phyloP scores from a whole-genome alignment of 2,329 filamentous ascomycete genomes.

The Basipetospora chlamydospora region DNA sequence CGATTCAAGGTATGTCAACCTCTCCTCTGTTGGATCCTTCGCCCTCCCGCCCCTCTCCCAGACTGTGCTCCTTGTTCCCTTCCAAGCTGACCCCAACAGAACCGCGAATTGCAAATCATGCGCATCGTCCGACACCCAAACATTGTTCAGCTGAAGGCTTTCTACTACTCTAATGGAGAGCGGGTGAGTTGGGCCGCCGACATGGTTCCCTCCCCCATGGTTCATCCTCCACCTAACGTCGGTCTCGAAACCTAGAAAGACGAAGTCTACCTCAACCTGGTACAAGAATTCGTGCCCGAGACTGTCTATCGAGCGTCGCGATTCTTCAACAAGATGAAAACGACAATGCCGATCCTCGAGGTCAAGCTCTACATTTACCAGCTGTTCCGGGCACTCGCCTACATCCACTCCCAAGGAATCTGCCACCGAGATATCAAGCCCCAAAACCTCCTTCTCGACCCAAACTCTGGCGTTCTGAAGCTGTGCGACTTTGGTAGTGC shows the following conservation, averaged over 20 bases:
- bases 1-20: constrained; percentile 76
- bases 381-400: constrained; percentile 93
- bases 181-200: constrained; percentile 44
- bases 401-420: constrained; percentile 98
- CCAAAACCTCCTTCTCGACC: constrained; percentile 90
- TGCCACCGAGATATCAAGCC: constrained; percentile 99
- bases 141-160: constrained; percentile 96
- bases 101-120: constrained; percentile 98
- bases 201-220: neutral
- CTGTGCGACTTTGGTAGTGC: constrained; percentile 98
- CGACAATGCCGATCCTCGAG: constrained; percentile 96
- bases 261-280: constrained; percentile 95
- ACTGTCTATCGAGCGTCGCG: constrained; percentile 95
- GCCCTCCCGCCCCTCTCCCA: neutral
- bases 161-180: constrained; percentile 99
- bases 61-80: no score
- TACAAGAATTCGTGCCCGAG: constrained; percentile 96
- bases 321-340: constrained; percentile 99
- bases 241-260: constrained; percentile 51
- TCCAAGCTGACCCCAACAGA: constrained; percentile 37
- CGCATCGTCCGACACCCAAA: constrained; percentile 97
- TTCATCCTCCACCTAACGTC: constrained; percentile 5
- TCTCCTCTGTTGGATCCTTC: neutral
- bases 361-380: constrained; percentile 99
- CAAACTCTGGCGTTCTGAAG: constrained; percentile 81